Conservation (phyloP, 2,329 filamentous ascomycete genomes). For the Venturia oleaginea region DNA sequence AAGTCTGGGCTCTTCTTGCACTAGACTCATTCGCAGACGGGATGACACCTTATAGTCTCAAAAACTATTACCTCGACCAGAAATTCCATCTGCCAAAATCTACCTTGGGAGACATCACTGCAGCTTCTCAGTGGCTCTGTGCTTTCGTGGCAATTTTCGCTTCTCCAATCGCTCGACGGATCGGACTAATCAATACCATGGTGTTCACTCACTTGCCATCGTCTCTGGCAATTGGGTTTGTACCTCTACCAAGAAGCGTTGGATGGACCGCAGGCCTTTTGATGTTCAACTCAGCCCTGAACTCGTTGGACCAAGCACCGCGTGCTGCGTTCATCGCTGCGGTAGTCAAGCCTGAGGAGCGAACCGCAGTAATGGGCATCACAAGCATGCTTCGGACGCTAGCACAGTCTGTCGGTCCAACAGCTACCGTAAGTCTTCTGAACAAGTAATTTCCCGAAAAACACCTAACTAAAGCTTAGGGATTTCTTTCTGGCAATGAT, state of each 20-base stretch:
- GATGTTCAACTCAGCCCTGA: constrained; percentile 51
- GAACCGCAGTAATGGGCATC: constrained; percentile 63
- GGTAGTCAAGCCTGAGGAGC: constrained; percentile 54
- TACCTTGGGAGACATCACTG: constrained; percentile 46
- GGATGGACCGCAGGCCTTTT: constrained; percentile 43
- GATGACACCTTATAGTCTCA: constrained; percentile 46
- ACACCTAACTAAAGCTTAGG: constrained; percentile 12
- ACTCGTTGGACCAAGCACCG: constrained; percentile 62
- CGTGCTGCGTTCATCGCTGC: constrained; percentile 58
- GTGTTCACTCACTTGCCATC: constrained; percentile 42
- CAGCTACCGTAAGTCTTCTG: constrained; percentile 19
- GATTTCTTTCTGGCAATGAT: constrained; percentile 25
- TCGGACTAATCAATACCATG: constrained; percentile 42
- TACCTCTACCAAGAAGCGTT: constrained; percentile 10
- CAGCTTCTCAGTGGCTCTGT: constrained; percentile 36
- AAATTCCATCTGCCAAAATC: constrained; percentile 47
- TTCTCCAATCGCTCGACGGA: constrained; percentile 57
- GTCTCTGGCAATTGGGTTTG: constrained; percentile 31
- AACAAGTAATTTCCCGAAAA: neutral
- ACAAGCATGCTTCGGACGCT: constrained; percentile 53
- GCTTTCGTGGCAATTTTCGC: constrained; percentile 39
- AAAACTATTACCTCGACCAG: constrained; percentile 48
- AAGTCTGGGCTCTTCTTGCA: constrained; percentile 58
- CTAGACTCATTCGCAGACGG: constrained; percentile 61
- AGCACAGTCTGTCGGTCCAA: constrained; percentile 39